Percentiles rank a stretch among this genome's conserved stretches.
Evolutionary conservation across 2,329 filamentous ascomycete genomes (phyloP).

Genomic region (Epichloe uncinata): DNA sequence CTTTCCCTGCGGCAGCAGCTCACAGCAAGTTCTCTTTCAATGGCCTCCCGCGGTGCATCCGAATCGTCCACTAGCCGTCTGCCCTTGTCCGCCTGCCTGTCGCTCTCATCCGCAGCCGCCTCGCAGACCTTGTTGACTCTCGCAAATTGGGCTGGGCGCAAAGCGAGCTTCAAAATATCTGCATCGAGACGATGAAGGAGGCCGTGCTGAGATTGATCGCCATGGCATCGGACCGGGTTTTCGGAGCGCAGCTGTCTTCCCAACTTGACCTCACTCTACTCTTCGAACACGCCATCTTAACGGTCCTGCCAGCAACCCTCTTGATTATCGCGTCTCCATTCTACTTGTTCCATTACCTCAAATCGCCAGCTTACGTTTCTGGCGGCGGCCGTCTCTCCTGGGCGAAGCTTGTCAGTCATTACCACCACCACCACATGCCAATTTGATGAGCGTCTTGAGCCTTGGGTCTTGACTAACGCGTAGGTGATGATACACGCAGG

Average conservation of each 20-base stretch:
- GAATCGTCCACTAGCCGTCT: too few species aligned
- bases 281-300: constrained; percentile 11
- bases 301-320: constrained; percentile 6
- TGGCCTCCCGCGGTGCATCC: too few species aligned
- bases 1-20: too few species aligned
- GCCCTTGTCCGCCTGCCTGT: too few species aligned
- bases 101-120: too few species aligned
- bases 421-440: background rate
- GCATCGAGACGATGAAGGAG: background rate
- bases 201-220: background rate
- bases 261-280: constrained; percentile 12
- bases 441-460: background rate
- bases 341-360: constrained; percentile 4
- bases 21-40: too few species aligned
- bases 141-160: too few species aligned
- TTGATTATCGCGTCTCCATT: constrained; percentile 4
- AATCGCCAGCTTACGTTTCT: constrained; percentile 1
- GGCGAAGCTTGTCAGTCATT: constrained; percentile 10
- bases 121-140: too few species aligned
- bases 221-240: background rate
- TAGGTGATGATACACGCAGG: constrained; percentile 5
- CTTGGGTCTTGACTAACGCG: too few species aligned
- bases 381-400: constrained; percentile 5
- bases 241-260: constrained; percentile 5
- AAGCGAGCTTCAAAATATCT: too few species aligned